Evolutionary conservation across 2,329 filamentous ascomycete species (phyloP).

Genomic region (Pseudogymnoascus sp.): DNA sequence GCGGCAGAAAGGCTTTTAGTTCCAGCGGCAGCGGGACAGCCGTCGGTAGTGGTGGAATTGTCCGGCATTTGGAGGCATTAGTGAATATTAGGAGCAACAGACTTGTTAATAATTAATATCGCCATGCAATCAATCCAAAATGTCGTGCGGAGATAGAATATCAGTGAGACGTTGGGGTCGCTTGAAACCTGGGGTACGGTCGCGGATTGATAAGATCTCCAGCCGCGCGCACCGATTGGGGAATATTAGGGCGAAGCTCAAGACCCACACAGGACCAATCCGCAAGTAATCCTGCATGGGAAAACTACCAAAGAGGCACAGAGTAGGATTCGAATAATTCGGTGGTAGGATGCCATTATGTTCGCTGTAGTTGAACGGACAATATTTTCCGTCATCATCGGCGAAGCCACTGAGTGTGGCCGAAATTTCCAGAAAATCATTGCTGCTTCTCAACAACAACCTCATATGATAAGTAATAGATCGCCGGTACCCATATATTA

Average conservation of each 20-base stretch:
- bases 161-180: background rate
- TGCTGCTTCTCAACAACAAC: background rate
- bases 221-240: background rate
- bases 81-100: background rate
- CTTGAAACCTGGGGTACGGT: background rate
- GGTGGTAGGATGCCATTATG: background rate
- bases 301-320: background rate
- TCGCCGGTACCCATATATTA: background rate
- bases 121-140: background rate
- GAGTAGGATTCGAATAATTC: background rate
- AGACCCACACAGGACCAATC: background rate
- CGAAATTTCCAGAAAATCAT: background rate
- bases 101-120: background rate
- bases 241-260: background rate
- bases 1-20: background rate
- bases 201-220: background rate
- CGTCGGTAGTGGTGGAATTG: background rate
- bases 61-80: background rate
- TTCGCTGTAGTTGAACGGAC: background rate
- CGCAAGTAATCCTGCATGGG: background rate
- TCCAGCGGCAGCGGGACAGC: background rate
- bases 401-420: background rate
- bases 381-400: background rate
- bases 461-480: background rate
- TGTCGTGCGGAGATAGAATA: background rate